phyloP scores from a whole-genome alignment of 2,329 filamentous ascomycete species.

The Rosellinia necatrix region DNA sequence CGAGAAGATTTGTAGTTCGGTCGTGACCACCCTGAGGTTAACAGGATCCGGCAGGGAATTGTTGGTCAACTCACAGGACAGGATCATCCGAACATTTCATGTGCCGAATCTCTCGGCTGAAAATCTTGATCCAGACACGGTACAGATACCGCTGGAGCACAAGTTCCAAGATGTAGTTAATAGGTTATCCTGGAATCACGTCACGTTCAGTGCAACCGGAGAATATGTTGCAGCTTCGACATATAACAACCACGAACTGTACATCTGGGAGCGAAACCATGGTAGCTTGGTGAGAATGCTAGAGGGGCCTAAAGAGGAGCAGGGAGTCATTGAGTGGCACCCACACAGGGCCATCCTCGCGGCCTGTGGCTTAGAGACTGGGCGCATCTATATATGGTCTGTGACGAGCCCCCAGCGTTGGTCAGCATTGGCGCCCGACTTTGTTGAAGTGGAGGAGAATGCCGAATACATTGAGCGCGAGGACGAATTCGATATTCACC shows the following conservation, averaged over 20 bases:
- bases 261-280: conserved; percentile 94
- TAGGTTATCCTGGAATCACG: conserved; percentile 92
- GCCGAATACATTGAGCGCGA: conserved; percentile 94
- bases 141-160: conserved; percentile 91
- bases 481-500: conserved; percentile 98
- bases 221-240: conserved; percentile 97
- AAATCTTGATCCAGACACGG: conserved; percentile 79
- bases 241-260: conserved; percentile 98
- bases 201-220: conserved; percentile 89
- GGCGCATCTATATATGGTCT: conserved; percentile 94
- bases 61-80: conserved; percentile 90
- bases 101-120: conserved; percentile 75
- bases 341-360: conserved; percentile 84
- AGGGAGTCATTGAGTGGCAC: conserved; percentile 97
- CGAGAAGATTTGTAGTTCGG: conserved; percentile 82
- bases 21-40: conserved; percentile 85
- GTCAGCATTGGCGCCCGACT: conserved; percentile 96
- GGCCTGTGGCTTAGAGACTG: conserved; percentile 90
- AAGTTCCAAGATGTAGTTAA: conserved; percentile 99
- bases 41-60: conserved; percentile 84
- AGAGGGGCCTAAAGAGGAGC: conserved; percentile 94
- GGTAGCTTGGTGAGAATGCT: conserved; percentile 96
- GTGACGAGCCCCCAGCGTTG: conserved; percentile 94
- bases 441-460: conserved; percentile 97
- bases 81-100: conserved; percentile 90